Conservation (phyloP, 768 basidiomycete genomes). For the Clitopilus hobsonii region DNA sequence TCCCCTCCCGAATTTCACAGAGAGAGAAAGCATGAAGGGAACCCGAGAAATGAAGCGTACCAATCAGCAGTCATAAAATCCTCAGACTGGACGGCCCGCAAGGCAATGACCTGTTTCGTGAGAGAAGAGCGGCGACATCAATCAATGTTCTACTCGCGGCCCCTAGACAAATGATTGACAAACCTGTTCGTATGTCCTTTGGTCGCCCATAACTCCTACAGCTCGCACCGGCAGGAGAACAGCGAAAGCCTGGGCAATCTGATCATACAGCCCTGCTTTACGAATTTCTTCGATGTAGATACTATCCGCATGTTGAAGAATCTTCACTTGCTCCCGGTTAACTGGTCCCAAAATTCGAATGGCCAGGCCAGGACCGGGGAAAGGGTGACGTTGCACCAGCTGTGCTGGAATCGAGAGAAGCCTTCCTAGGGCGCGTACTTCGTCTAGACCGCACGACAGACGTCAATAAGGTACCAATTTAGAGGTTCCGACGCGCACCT, state of each 20-base stretch:
- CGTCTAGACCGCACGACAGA: conserved; percentile 52
- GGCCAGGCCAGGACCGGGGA: conserved; percentile 97
- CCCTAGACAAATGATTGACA: conserved; percentile 12
- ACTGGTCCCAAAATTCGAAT: conserved; percentile 97
- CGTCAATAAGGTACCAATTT: neutral
- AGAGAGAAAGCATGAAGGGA: no score
- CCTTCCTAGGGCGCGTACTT: conserved; percentile 90
- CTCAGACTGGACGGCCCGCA: conserved; percentile 95
- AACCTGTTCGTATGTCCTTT: conserved; percentile 92
- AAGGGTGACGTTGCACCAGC: conserved; percentile 94
- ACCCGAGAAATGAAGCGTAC: conserved; percentile 36
- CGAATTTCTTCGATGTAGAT: conserved; percentile 99
- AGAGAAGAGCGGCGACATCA: conserved; percentile 6
- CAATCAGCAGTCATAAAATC: conserved; percentile 99
- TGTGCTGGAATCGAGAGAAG: conserved; percentile 88
- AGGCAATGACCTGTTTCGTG: conserved; percentile 69
- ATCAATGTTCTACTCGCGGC: neutral
- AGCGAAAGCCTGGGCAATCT: conserved; percentile 95
- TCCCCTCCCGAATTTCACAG: neutral
- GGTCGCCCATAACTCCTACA: conserved; percentile 97
- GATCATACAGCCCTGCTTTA: conserved; percentile 84
- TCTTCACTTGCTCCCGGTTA: conserved; percentile 86
- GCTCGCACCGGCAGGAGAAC: conserved; percentile 93
- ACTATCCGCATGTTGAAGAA: conserved; percentile 85
- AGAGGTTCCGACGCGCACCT: conserved; percentile 44